Evolutionary conservation across 225 moss, liverwort and hornwort species (phyloP).

Genomic region (Pseudisothecium myosuroides): DNA sequence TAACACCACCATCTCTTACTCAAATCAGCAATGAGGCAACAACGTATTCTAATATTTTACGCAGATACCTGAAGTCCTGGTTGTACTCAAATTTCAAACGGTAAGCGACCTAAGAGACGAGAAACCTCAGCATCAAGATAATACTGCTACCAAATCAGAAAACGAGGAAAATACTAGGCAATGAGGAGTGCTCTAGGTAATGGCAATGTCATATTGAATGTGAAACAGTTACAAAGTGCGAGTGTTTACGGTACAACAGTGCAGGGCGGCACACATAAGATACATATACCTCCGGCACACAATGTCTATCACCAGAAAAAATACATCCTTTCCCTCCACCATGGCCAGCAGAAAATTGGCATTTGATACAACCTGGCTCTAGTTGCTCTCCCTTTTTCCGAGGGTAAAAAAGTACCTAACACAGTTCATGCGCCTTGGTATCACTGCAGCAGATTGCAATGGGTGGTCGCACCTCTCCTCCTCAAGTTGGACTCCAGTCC

Average conservation of each 20-base stretch:
- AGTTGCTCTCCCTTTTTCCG: slow-evolving; percentile 31
- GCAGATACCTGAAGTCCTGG: background rate
- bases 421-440: slow-evolving; percentile 38
- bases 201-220: slow-evolving; percentile 59
- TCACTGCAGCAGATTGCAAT: slow-evolving; percentile 39
- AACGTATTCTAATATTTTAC: background rate
- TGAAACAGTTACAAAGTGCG: slow-evolving; percentile 54
- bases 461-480: slow-evolving; percentile 34
- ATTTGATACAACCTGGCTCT: slow-evolving; percentile 95
- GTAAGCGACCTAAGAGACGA: background rate
- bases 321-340: slow-evolving; percentile 60
- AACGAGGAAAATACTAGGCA: background rate
- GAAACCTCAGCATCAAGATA: background rate
- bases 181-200: background rate
- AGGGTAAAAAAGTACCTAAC: slow-evolving; percentile 53
- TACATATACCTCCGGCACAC: slow-evolving; percentile 71
- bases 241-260: slow-evolving; percentile 93
- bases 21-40: background rate
- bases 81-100: too few species aligned
- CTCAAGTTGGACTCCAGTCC: slow-evolving; percentile 7
- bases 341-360: slow-evolving; percentile 93
- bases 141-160: background rate
- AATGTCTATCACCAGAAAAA: slow-evolving; percentile 75
- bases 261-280: slow-evolving; percentile 72
- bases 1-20: background rate